phyloP scores from a whole-genome alignment of 208 protist species.

The Crithidia bombi region DNA sequence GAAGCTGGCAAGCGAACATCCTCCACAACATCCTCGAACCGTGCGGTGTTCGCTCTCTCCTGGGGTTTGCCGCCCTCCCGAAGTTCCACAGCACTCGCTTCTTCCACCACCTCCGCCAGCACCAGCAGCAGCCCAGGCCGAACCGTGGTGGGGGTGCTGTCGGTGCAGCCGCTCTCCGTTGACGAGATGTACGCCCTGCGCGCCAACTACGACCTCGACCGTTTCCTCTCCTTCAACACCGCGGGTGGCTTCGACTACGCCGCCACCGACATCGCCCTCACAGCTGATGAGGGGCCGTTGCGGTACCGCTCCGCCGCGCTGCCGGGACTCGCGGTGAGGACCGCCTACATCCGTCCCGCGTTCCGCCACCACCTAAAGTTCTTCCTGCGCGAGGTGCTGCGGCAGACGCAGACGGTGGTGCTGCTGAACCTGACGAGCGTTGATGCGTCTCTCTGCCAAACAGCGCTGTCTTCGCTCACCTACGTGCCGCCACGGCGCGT shows the following conservation, averaged over 20 bases:
- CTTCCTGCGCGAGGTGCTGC: slow-evolving; percentile 83
- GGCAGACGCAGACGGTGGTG: slow-evolving; percentile 63
- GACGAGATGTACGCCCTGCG: slow-evolving; percentile 84
- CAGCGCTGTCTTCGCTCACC: slow-evolving; percentile 40
- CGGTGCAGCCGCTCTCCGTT: slow-evolving; percentile 53
- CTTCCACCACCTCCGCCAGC: not conserved
- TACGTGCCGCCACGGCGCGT: slow-evolving; percentile 70
- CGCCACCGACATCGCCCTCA: slow-evolving; percentile 64
- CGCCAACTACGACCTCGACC: slow-evolving; percentile 89
- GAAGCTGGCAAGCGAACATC: too few species aligned
- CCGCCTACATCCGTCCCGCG: slow-evolving; percentile 67
- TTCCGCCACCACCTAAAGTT: slow-evolving; percentile 72
- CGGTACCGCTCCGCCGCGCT: slow-evolving; percentile 54
- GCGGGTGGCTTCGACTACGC: slow-evolving; percentile 59
- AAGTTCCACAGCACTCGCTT: not conserved
- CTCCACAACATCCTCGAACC: not conserved
- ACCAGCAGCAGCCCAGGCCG: too few species aligned
- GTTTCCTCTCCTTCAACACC: slow-evolving; percentile 77
- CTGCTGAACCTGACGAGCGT: slow-evolving; percentile 45
- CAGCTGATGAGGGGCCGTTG: slow-evolving; percentile 36
- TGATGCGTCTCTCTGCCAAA: slow-evolving; percentile 50
- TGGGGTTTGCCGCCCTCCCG: slow-evolving; percentile 14
- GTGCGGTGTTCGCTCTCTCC: slow-evolving; percentile 38
- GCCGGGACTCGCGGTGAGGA: slow-evolving; percentile 64
- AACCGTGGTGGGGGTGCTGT: slow-evolving; percentile 64